Evolutionary conservation across 2,329 filamentous ascomycete species (phyloP).

Genomic region (Aspergillus arachidicola): DNA sequence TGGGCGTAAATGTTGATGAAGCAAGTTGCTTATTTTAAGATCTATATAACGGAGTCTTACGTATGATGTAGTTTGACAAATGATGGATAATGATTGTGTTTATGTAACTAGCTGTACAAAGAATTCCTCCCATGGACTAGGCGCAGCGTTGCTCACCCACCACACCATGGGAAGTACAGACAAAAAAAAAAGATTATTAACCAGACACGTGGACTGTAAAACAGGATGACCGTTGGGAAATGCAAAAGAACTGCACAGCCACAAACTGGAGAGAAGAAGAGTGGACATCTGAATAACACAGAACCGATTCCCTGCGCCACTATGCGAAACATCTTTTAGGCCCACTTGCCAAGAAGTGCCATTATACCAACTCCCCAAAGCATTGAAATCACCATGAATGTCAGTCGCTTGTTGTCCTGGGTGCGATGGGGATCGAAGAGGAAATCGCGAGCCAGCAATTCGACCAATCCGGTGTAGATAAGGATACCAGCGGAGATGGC

Average conservation of each 20-base stretch:
- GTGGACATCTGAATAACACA: background rate
- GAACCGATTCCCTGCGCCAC: background rate
- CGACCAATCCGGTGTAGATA: slow-evolving; percentile 54
- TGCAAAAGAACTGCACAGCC: background rate
- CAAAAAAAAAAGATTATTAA: background rate
- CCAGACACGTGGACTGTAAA: background rate
- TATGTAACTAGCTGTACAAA: background rate
- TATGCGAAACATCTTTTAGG: slow-evolving; percentile 27
- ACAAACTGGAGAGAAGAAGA: background rate
- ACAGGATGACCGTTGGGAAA: background rate
- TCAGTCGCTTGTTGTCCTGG: slow-evolving; percentile 38
- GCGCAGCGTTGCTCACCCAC: background rate
- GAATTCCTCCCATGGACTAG: background rate
- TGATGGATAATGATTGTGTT: background rate
- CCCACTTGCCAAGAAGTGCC: slow-evolving; percentile 57
- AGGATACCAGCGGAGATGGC: slow-evolving; percentile 53
- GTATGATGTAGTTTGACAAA: background rate
- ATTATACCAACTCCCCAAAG: slow-evolving; percentile 49
- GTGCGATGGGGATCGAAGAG: slow-evolving; percentile 53
- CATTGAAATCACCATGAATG: slow-evolving; percentile 47
- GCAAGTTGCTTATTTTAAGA: no score
- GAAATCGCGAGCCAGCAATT: slow-evolving; percentile 54
- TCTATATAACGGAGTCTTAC: background rate
- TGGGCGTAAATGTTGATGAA: background rate
- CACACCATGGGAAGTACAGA: background rate